A percentile compares a stretch with the other conserved stretches of the same genome.
These are phyloP conservation scores for Colletotrichum paranaense DNA, from an alignment of 2,329 filamentous ascomycete genomes.

Conservation along the genomic window DNA sequence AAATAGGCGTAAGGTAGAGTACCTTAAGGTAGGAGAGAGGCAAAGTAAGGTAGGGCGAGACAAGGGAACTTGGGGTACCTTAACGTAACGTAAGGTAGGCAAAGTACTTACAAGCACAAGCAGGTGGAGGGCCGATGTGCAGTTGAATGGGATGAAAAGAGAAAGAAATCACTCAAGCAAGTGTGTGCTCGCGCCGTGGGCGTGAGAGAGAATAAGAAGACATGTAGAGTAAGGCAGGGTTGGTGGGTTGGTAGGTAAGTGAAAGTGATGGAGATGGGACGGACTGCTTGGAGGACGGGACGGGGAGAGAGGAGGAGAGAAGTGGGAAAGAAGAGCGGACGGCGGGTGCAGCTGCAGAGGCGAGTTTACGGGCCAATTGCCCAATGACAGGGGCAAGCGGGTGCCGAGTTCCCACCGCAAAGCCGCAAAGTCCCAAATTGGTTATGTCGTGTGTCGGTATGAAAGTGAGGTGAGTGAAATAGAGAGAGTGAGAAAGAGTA, in stretches of 20 bases:
- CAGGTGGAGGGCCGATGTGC: too few relatives aligned
- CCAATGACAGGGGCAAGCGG: slow-evolving; percentile 9
- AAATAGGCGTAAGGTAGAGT: too few relatives aligned
- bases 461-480: slow-evolving; percentile 19
- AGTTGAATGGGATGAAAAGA: neutral
- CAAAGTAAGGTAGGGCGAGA: neutral
- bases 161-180: neutral
- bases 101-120: neutral
- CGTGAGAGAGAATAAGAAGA: neutral
- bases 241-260: neutral
- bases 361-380: slow-evolving; percentile 2
- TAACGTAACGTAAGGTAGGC: neutral
- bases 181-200: neutral
- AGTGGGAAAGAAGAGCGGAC: neutral
- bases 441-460: neutral
- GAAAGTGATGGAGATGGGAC: neutral
- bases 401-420: slow-evolving; percentile 9
- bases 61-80: too few relatives aligned
- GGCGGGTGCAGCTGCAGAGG: slow-evolving; percentile 24
- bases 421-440: neutral
- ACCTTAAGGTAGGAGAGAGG: neutral
- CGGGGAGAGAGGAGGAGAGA: neutral
- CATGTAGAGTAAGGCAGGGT: neutral
- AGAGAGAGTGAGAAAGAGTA: slow-evolving; percentile 21
- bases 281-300: neutral